Percentiles rank a stretch among this genome's conserved stretches.
phyloP scores from a whole-genome alignment of 306 rosid genomes.

The Acacia melanoxylon region DNA sequence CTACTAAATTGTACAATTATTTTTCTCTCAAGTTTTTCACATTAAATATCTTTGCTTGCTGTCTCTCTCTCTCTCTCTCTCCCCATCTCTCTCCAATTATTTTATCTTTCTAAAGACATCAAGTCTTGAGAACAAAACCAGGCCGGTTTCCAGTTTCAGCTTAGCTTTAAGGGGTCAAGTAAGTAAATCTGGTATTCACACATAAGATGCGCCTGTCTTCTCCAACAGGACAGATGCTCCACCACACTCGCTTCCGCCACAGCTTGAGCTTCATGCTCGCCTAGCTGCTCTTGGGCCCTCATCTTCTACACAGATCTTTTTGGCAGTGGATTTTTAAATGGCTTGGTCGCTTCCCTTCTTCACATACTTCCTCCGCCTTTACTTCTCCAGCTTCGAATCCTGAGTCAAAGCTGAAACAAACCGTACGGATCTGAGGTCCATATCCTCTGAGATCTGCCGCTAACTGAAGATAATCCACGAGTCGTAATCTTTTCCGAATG shows the following conservation, averaged over 20 bases:
- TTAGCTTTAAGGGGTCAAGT: conserved; percentile 44
- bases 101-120: conserved; percentile 55
- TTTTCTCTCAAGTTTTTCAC: background rate
- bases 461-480: conserved; percentile 55
- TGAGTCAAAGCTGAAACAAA: conserved; percentile 55
- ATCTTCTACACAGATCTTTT: conserved; percentile 62
- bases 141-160: conserved; percentile 56
- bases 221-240: conserved; percentile 38
- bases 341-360: conserved; percentile 64
- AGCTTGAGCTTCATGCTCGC: conserved; percentile 21
- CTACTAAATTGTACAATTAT: background rate
- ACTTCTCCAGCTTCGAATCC: conserved; percentile 64
- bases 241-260: background rate
- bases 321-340: conserved; percentile 53
- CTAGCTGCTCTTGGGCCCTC: conserved; percentile 4
- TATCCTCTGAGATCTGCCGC: conserved; percentile 60
- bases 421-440: conserved; percentile 68
- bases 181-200: conserved; percentile 34
- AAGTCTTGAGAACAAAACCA: conserved; percentile 51
- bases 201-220: conserved; percentile 47
- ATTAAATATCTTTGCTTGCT: background rate
- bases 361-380: conserved; percentile 25
- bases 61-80: conserved; percentile 26
- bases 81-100: conserved; percentile 69
- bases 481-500: conserved; percentile 50